Evolutionary conservation across 495 filamentous ascomycete species (phyloP).

Genomic region (Oidiodendron maius): DNA sequence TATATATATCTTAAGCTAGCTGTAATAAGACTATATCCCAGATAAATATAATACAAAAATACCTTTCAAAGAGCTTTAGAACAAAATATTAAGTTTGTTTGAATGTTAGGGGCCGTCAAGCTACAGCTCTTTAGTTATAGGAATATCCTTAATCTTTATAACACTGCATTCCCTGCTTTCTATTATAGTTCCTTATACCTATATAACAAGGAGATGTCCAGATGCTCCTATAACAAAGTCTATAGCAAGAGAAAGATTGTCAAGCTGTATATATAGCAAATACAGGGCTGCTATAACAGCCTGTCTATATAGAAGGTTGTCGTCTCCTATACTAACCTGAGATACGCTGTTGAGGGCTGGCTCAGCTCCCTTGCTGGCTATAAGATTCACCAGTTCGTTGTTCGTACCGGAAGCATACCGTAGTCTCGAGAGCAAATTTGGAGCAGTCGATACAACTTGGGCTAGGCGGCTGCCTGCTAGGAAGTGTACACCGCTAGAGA

Average conservation of each 20-base stretch:
- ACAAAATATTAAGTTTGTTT: no score
- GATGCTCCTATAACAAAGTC: constrained; percentile 13
- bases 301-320: constrained; percentile 12
- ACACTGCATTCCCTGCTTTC: not conserved
- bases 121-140: constrained; percentile 10
- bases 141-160: constrained; percentile 14
- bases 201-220: constrained; percentile 9
- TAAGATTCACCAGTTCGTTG: no score
- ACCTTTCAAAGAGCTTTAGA: no score
- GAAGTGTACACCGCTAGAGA: constrained; percentile 1
- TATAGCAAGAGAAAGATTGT: constrained; percentile 11
- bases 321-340: constrained; percentile 3
- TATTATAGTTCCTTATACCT: not conserved
- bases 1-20: no score
- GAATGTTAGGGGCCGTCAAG: no score
- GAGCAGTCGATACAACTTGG: not conserved
- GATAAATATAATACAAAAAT: no score
- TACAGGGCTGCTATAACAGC: constrained; percentile 5
- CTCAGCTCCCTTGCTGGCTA: not conserved
- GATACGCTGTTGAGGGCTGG: constrained; percentile 3
- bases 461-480: not conserved
- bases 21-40: no score
- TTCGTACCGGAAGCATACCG: not conserved
- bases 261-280: constrained; percentile 11
- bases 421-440: not conserved